Evolutionary conservation across 2,329 filamentous ascomycete genomes (phyloP), one percentile per base, ranked within the genome.

Genomic region (Aspergillus fructus): DNA sequence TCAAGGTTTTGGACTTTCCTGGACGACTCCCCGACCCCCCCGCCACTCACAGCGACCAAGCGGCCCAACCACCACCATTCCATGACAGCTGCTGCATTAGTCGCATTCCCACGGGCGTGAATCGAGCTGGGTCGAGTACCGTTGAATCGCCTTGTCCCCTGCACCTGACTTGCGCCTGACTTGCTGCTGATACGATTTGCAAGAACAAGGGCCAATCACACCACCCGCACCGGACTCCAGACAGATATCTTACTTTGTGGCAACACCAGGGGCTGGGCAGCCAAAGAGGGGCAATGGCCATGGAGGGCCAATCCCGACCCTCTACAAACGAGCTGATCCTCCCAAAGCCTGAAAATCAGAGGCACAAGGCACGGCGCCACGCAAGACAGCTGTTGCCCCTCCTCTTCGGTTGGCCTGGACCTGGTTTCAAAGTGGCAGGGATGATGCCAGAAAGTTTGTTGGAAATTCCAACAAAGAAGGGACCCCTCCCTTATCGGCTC

Each of bases 361-460:
- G 46, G 50, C 19, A 41, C 49, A 17, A 52, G 42, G 42, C 21
- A 45, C 42, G 30, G 9, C 34, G 34, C 51, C 42, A 34, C 51
- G n/a, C 27, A 34, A 27, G 40, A 15, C 49, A 23, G 40, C 49
- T 21, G 37, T 11, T 43, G 24, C 49, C 49, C 40, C 40, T 34
- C 27, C 27, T 45, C 40, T 45, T 52, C 49, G 34, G 34, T 21
- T 39, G 33, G 51, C 47, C 51, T 48, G 34, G 42, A 21, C 27
- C 17, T 48, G 42, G 51, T 53, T 53, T 53, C 51, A 48, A 33
- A 39, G 27, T 37, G 39, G 33, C 50, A 53, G 50, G 50, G 50
- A 53, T 45, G 13, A 15, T 45, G 24, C 40, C 43, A 40, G 21
- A 33, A 41, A 23, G n/a, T 40, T 39, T 53, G 9, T 48, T 41